Conservation (phyloP, 345 rosid species). For the Lumnitzera littorea region DNA sequence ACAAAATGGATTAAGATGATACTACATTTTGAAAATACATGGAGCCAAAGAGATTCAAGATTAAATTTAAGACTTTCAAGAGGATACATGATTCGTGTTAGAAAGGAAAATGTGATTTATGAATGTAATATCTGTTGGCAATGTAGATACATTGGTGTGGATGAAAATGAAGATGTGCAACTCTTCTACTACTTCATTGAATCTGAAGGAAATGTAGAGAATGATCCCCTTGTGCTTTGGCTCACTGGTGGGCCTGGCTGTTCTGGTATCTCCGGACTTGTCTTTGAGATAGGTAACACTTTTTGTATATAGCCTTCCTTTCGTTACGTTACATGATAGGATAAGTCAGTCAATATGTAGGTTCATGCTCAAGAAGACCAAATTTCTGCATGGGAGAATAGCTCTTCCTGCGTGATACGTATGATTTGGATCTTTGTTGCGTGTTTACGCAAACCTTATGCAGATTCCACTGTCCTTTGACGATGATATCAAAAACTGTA, state of each 20-base stretch:
- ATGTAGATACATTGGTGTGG: slow-evolving; percentile 24
- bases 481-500: too few species aligned
- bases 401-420: too few species aligned
- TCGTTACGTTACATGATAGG: background rate
- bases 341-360: background rate
- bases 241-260: slow-evolving; percentile 36
- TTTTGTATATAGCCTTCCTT: background rate
- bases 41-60: background rate
- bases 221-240: slow-evolving; percentile 31
- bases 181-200: slow-evolving; percentile 29
- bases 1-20: too few species aligned
- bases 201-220: slow-evolving; percentile 21
- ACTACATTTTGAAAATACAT: too few species aligned
- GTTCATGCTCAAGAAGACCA: too few species aligned
- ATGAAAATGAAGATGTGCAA: slow-evolving; percentile 23
- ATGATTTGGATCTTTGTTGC: too few species aligned
- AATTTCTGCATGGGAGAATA: too few species aligned
- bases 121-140: too few species aligned
- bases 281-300: slow-evolving; percentile 23
- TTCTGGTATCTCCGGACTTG: slow-evolving; percentile 26
- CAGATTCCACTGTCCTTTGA: too few species aligned
- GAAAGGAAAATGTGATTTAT: too few species aligned
- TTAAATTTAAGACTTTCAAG: slow-evolving; percentile 24
- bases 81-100: too few species aligned
- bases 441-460: too few species aligned